Evolutionary conservation across 306 rosid genomes (phyloP), one percentile per base, ranked within the genome.

Genomic region (Astragalus membranaceus): DNA sequence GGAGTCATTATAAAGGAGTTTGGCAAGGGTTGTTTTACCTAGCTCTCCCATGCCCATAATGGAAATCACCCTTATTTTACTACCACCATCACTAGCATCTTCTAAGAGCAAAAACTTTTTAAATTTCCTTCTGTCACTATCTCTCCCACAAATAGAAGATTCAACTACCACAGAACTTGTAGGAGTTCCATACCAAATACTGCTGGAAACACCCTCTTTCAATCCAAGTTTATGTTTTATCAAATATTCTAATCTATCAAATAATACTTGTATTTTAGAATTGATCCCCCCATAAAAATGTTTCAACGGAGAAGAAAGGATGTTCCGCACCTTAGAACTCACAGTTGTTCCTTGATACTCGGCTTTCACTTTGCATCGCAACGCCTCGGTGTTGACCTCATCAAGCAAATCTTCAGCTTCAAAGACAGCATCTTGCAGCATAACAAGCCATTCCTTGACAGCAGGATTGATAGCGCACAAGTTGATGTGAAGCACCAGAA

Each of bases 241-340:
- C 3, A 26, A 63, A 6, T 15, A 12, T 54, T 74, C 72, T 12
- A 74, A 14, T 43, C 16, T 74, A 53, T 64, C 58, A 32, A 53
- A 53, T 5, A 69, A 35, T 35, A 2, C 47, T n/a, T 51, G 63
- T 48, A 80, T 14, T 55, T 56, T 64, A 46, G 75, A 44, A 57
- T 84, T 84, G n/a, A 80, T 37, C 14, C 47, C 58, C 23, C 60
- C 39, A 66, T 58, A 13, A 41, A 70, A 77, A n/a, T 53, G 72
- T 53, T 67, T 79, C n/a, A 64, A 67, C 56, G 50, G 37, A 35
- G 44, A 80, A 69, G 74, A 23, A 20, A 54, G 0, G 20, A n/a
- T 8, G 13, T 74, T 80, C 74, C 73, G 70, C 64, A 84, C 82
- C 82, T 80, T 50, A 47, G 36, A 49, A 0, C 44, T 13, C 14